A percentile compares a stretch with the other conserved stretches of the same genome.
phyloP scores from a whole-genome alignment of 805 yeast genomes.

The Cyberlindnera euphorbiiphila region DNA sequence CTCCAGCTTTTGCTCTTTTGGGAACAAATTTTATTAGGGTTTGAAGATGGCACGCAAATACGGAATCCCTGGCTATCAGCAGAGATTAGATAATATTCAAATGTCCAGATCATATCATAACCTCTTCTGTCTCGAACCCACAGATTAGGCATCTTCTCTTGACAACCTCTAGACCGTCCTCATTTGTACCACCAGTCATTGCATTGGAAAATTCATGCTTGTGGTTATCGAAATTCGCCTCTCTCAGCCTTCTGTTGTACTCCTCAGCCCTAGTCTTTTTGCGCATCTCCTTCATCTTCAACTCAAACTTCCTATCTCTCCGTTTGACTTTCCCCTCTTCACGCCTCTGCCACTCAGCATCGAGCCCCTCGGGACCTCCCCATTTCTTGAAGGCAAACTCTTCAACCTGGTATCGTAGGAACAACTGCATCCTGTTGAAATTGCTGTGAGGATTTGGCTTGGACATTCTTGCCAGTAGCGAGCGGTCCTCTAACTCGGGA shows the following conservation, averaged over 20 bases:
- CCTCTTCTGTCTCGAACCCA: slow-evolving; percentile 81
- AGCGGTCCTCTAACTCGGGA: slow-evolving; percentile 76
- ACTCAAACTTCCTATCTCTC: slow-evolving; percentile 73
- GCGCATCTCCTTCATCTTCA: slow-evolving; percentile 82
- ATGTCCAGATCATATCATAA: slow-evolving; percentile 35
- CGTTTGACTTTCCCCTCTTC: slow-evolving; percentile 68
- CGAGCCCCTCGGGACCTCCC: slow-evolving; percentile 87
- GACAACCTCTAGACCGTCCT: slow-evolving; percentile 38
- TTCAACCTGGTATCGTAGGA: slow-evolving; percentile 87
- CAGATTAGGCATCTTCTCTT: slow-evolving; percentile 71
- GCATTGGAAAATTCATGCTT: slow-evolving; percentile 72
- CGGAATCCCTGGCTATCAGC: too few species aligned
- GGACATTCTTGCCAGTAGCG: slow-evolving; percentile 69
- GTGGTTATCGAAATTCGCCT: slow-evolving; percentile 59
- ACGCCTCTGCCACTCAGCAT: slow-evolving; percentile 86
- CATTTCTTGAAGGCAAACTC: slow-evolving; percentile 89
- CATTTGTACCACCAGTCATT: slow-evolving; percentile 39
- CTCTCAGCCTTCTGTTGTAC: slow-evolving; percentile 64
- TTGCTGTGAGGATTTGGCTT: slow-evolving; percentile 92
- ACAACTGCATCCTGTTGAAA: slow-evolving; percentile 89
- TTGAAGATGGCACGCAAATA: too few species aligned
- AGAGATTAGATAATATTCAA: too few species aligned
- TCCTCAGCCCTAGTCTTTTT: slow-evolving; percentile 91
- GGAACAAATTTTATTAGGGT: too few species aligned
- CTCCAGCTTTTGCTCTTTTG: too few species aligned